Percentiles rank a stretch among this genome's conserved stretches.
Conservation (phyloP, 164 flowering plant genomes). For the Stephania cephalantha region DNA sequence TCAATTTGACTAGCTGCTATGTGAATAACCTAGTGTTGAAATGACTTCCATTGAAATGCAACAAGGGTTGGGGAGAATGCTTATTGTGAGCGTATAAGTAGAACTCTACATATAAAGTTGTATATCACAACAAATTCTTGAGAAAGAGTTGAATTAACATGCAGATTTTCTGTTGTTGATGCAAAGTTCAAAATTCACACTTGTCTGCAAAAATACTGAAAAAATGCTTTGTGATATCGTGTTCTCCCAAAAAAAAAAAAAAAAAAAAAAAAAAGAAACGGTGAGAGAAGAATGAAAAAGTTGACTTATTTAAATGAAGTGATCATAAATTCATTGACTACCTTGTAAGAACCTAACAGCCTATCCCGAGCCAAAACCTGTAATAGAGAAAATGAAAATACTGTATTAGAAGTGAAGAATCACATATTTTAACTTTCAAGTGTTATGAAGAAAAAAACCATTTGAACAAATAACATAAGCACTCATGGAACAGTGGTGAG, state of each 20-base stretch:
- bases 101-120: not conserved
- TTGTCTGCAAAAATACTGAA: not conserved
- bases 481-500: no score
- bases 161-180: not conserved
- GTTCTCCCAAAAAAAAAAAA: not conserved
- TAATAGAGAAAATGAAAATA: conserved; percentile 4
- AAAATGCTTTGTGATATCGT: not conserved
- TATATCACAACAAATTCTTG: not conserved
- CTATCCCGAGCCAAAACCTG: conserved; percentile 95
- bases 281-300: not conserved
- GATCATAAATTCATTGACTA: conserved; percentile 17
- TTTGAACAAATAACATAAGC: no score
- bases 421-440: no score
- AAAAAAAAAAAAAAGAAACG: not conserved
- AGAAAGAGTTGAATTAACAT: not conserved
- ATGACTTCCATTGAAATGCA: not conserved
- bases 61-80: not conserved
- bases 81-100: not conserved
- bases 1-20: no score
- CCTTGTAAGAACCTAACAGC: conserved; percentile 88
- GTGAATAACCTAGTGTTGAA: not conserved
- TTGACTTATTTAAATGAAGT: not conserved
- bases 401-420: not conserved
- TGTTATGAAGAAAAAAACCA: no score
- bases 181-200: not conserved